Evolutionary conservation across 495 filamentous ascomycete species (phyloP).

Genomic region (Xylaria curta): DNA sequence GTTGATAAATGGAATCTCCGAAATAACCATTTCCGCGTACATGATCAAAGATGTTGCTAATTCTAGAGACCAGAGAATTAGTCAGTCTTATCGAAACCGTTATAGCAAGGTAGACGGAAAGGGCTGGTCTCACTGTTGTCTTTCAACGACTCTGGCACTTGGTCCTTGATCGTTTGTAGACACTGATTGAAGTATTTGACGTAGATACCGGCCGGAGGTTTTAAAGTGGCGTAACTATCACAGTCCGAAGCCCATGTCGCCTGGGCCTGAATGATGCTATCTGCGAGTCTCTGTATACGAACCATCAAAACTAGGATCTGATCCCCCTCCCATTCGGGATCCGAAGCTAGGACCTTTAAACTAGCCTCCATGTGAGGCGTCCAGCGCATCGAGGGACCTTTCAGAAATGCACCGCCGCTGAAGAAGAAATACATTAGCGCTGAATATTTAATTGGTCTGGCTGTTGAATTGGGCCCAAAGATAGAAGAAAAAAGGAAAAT

Average conservation of each 20-base stretch:
- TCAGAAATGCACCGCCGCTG: conserved; percentile 42
- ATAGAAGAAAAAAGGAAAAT: neutral
- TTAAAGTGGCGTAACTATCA: conserved; percentile 18
- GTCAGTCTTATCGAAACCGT: neutral
- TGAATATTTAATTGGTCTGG: neutral
- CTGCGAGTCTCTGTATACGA: conserved; percentile 42
- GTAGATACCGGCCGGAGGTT: conserved; percentile 30
- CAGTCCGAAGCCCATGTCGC: conserved; percentile 31
- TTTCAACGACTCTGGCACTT: conserved; percentile 27
- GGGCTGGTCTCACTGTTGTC: conserved; percentile 34
- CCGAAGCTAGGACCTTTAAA: conserved; percentile 32
- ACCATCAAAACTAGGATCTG: conserved; percentile 40
- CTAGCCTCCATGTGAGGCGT: conserved; percentile 42
- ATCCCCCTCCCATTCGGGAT: conserved; percentile 36
- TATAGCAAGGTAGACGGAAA: neutral
- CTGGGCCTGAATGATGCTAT: conserved; percentile 32
- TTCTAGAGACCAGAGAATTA: neutral
- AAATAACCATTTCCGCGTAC: conserved; percentile 33
- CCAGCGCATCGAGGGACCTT: conserved; percentile 40
- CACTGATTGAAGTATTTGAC: conserved; percentile 30
- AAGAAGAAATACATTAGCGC: conserved; percentile 1
- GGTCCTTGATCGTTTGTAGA: conserved; percentile 30
- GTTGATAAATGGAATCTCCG: conserved; percentile 37
- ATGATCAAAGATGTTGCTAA: conserved; percentile 14
- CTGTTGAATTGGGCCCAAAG: neutral